Evolutionary conservation across 371 early-diverging fungal species (phyloP).

Genomic region (Mycotypha africana): DNA sequence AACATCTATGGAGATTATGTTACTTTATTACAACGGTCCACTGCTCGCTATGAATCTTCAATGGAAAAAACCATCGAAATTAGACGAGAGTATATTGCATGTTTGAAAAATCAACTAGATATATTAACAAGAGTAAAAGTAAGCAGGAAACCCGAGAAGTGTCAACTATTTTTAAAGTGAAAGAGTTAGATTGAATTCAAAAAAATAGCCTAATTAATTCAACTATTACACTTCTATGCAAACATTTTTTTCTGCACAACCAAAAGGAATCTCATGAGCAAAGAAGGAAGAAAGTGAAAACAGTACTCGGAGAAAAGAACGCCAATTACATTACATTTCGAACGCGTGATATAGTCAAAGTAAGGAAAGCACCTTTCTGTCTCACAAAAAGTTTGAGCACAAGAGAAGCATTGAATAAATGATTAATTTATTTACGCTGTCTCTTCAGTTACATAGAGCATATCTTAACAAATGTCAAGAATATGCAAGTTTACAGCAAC

Average conservation of each 20-base stretch:
- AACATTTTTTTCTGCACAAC: not conserved
- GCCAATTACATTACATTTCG: constrained; percentile 28
- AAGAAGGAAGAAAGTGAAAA: constrained; percentile 28
- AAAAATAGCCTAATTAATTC: no score
- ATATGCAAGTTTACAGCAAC: constrained; percentile 31
- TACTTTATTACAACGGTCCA: constrained; percentile 21
- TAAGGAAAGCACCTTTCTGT: no score
- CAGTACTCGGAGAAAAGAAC: constrained; percentile 28
- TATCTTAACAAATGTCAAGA: constrained; percentile 40
- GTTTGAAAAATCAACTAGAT: constrained; percentile 15
- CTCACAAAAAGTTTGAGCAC: no score
- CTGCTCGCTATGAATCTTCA: constrained; percentile 23
- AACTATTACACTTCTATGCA: not conserved
- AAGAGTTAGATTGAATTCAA: no score
- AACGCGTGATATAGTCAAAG: constrained; percentile 36
- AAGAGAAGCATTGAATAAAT: no score
- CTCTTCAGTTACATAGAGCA: constrained; percentile 34
- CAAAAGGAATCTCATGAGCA: constrained; percentile 37
- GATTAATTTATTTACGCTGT: not conserved
- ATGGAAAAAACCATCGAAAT: constrained; percentile 26
- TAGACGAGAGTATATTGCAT: constrained; percentile 14
- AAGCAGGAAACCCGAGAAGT: not conserved
- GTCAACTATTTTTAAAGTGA: no score
- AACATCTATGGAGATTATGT: constrained; percentile 21
- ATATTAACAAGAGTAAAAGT: constrained; percentile 16